Conservation (phyloP, 352 stramenopile genomes). For the Phytophthora nicotianae region DNA sequence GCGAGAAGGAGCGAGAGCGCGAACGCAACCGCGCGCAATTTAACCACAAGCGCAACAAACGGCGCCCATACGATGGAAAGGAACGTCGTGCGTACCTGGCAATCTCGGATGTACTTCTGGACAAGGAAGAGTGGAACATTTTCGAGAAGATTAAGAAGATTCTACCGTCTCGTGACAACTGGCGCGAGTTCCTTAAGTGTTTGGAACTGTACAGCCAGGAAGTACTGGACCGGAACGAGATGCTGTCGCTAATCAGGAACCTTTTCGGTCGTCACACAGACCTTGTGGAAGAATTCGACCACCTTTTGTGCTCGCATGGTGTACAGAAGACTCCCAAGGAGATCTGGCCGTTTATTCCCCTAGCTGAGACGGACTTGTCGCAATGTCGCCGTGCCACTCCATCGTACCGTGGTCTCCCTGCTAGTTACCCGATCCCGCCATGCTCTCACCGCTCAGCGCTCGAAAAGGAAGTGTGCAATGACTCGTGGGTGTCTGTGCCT, state of each 20-base stretch:
- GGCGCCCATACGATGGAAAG: conserved; percentile 69
- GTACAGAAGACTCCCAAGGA: conserved; percentile 86
- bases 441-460: conserved; percentile 95
- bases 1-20: conserved; percentile 80
- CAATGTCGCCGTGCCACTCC: conserved; percentile 93
- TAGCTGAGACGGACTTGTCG: conserved; percentile 91
- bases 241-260: conserved; percentile 88
- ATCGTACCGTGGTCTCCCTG: conserved; percentile 97
- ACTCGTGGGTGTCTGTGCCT: conserved; percentile 97
- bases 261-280: conserved; percentile 89
- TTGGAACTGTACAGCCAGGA: conserved; percentile 98
- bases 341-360: conserved; percentile 91
- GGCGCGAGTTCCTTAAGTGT: conserved; percentile 98
- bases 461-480: conserved; percentile 94
- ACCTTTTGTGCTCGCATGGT: conserved; percentile 74
- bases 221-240: conserved; percentile 92
- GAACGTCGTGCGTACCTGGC: conserved; percentile 77
- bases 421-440: conserved; percentile 97
- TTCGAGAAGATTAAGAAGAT: conserved; percentile 96
- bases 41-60: conserved; percentile 73
- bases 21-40: conserved; percentile 81
- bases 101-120: conserved; percentile 77
- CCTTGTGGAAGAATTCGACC: conserved; percentile 82
- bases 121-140: conserved; percentile 91
- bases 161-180: conserved; percentile 92